Percentiles rank a stretch among this genome's conserved stretches.
These are phyloP conservation scores for Penicillium sp. DNA, from an alignment of 2,329 filamentous ascomycete genomes.

Conservation along the genomic window DNA sequence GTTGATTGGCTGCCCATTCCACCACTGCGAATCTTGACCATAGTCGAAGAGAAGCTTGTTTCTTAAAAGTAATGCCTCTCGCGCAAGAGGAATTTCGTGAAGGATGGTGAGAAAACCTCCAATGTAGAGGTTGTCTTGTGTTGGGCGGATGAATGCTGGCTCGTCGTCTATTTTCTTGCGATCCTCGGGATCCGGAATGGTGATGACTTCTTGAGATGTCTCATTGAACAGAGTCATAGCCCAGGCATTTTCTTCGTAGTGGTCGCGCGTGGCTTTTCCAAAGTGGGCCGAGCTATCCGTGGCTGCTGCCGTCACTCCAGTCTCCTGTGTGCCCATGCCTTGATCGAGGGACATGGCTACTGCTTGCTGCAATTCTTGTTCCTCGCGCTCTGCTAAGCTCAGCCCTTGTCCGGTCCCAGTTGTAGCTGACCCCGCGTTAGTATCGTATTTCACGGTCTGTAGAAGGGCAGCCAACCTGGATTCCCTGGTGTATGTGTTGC, in stretches of 20 bases:
- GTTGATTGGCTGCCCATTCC: constrained; percentile 57
- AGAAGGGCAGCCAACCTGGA: constrained; percentile 20
- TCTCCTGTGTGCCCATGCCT: constrained; percentile 53
- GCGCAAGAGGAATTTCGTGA: constrained; percentile 60
- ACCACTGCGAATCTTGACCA: constrained; percentile 60
- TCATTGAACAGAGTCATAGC: constrained; percentile 53
- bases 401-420: constrained; percentile 32
- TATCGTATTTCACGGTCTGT: not conserved
- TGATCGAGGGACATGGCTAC: constrained; percentile 49
- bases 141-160: constrained; percentile 60
- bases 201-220: constrained; percentile 53
- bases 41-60: constrained; percentile 51
- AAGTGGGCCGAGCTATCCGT: constrained; percentile 45
- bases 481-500: constrained; percentile 30
- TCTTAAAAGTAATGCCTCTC: constrained; percentile 57
- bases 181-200: constrained; percentile 54
- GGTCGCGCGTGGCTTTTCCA: constrained; percentile 54
- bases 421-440: constrained; percentile 19
- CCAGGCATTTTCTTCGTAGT: constrained; percentile 58
- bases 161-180: constrained; percentile 50
- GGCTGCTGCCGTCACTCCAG: constrained; percentile 50
- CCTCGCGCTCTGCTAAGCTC: constrained; percentile 44
- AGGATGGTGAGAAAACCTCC: constrained; percentile 61
- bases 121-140: constrained; percentile 54
- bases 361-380: constrained; percentile 47